These are phyloP conservation scores for Aspergillus fumigatiaffinis DNA, from an alignment of 2,329 filamentous ascomycete species.

Conservation along the genomic window DNA sequence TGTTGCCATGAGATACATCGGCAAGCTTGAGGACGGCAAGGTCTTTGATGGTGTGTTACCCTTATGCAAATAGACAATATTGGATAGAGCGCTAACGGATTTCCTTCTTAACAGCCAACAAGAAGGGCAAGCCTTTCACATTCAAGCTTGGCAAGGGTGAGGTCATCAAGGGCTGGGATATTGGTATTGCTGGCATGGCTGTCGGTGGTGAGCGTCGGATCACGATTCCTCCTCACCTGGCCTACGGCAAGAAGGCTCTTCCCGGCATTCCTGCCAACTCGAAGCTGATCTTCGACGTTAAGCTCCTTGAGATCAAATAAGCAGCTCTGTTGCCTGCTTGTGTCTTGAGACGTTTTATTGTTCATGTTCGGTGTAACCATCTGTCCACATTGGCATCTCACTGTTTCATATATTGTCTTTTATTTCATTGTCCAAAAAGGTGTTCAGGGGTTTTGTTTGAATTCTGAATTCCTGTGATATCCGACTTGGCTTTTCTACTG, in stretches of 20 bases:
- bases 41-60: slow-evolving; percentile 78
- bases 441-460: slow-evolving; percentile 26
- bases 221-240: slow-evolving; percentile 79
- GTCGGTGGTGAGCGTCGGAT: slow-evolving; percentile 91
- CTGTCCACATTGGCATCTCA: neutral
- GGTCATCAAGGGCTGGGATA: slow-evolving; percentile 99
- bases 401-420: slow-evolving; percentile 7
- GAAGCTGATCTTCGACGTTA: slow-evolving; percentile 86
- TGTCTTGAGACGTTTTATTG: slow-evolving; percentile 7
- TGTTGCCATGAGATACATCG: slow-evolving; percentile 95
- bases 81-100: slow-evolving; percentile 6
- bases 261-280: slow-evolving; percentile 90
- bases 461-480: slow-evolving; percentile 33
- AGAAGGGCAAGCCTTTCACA: slow-evolving; percentile 95
- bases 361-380: slow-evolving; percentile 4
- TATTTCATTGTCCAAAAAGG: slow-evolving; percentile 18
- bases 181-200: slow-evolving; percentile 87
- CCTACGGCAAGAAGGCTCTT: slow-evolving; percentile 79
- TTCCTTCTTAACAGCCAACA: slow-evolving; percentile 65
- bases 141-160: slow-evolving; percentile 94
- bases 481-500: slow-evolving; percentile 32
- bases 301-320: slow-evolving; percentile 80
- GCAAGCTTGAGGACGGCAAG: slow-evolving; percentile 91
- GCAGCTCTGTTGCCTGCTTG: slow-evolving; percentile 4
- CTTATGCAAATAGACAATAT: neutral